These are phyloP conservation scores for Theobroma grandiflorum DNA, from an alignment of 441 rosid genomes.

Conservation along the genomic window DNA sequence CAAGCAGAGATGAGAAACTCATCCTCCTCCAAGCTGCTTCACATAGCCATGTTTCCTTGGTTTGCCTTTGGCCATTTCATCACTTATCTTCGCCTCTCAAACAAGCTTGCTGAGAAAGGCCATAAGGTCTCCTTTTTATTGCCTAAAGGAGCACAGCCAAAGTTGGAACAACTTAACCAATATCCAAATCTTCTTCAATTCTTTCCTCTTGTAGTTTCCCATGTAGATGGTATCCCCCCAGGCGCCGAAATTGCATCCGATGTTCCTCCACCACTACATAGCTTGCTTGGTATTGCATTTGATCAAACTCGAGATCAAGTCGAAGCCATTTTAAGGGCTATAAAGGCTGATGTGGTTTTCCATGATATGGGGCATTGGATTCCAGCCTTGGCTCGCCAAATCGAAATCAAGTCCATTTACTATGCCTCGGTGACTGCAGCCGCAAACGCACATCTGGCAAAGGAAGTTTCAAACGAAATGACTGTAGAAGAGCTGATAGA, in stretches of 20 bases:
- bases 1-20: not conserved
- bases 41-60: slow-evolving; percentile 71
- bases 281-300: slow-evolving; percentile 47
- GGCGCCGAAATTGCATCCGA: slow-evolving; percentile 69
- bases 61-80: slow-evolving; percentile 71
- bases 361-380: slow-evolving; percentile 62
- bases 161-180: slow-evolving; percentile 45
- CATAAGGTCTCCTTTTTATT: slow-evolving; percentile 51
- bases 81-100: slow-evolving; percentile 67
- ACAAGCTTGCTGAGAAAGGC: slow-evolving; percentile 63
- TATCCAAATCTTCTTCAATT: slow-evolving; percentile 51
- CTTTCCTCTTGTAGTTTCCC: slow-evolving; percentile 44
- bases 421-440: slow-evolving; percentile 47
- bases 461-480: too few species aligned
- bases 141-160: slow-evolving; percentile 49
- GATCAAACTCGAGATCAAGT: slow-evolving; percentile 59
- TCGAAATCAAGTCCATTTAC: slow-evolving; percentile 50
- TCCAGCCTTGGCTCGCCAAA: slow-evolving; percentile 45
- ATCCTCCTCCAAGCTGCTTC: slow-evolving; percentile 28
- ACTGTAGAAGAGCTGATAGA: too few species aligned
- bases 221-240: slow-evolving; percentile 56
- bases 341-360: slow-evolving; percentile 51
- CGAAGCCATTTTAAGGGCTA: slow-evolving; percentile 28
- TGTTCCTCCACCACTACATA: slow-evolving; percentile 35
- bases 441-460: not conserved